Conservation (phyloP, 2,329 filamentous ascomycete species). For the Calonectria henricotiae region DNA sequence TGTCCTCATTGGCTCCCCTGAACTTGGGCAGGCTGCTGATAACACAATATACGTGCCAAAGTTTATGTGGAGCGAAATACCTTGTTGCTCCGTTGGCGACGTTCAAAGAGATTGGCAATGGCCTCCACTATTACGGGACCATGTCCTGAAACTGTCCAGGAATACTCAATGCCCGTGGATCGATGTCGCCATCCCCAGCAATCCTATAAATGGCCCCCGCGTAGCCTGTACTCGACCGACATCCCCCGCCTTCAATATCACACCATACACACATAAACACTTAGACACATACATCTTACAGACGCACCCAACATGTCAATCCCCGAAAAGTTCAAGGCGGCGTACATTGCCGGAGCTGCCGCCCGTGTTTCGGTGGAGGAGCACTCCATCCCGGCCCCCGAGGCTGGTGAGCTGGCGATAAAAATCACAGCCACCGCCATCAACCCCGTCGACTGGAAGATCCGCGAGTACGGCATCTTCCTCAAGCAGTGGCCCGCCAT, state of each 20-base stretch:
- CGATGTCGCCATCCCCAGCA: neutral
- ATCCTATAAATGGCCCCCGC: constrained; percentile 4
- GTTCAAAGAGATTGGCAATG: no score
- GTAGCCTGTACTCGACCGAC: neutral
- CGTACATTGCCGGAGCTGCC: neutral
- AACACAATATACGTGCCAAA: no score
- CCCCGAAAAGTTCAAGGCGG: constrained; percentile 7
- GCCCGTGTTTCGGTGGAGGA: constrained; percentile 4
- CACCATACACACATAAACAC: no score
- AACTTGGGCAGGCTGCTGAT: no score
- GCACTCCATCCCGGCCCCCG: constrained; percentile 1
- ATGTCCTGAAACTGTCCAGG: neutral
- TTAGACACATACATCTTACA: neutral
- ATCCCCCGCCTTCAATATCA: neutral
- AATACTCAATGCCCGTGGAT: neutral
- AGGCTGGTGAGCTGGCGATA: constrained; percentile 44
- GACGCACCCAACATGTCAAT: neutral
- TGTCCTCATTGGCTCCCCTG: no score
- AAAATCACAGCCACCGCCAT: constrained; percentile 50
- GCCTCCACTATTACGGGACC: constrained; percentile 3
- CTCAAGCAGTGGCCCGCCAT: constrained; percentile 54
- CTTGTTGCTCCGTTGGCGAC: no score
- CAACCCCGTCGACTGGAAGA: constrained; percentile 54
- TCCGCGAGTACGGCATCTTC: constrained; percentile 55
- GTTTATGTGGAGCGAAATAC: no score